These are phyloP conservation scores for Musa troglodytarum DNA, from an alignment of 176 grass and related monocot species.

Conservation along the genomic window DNA sequence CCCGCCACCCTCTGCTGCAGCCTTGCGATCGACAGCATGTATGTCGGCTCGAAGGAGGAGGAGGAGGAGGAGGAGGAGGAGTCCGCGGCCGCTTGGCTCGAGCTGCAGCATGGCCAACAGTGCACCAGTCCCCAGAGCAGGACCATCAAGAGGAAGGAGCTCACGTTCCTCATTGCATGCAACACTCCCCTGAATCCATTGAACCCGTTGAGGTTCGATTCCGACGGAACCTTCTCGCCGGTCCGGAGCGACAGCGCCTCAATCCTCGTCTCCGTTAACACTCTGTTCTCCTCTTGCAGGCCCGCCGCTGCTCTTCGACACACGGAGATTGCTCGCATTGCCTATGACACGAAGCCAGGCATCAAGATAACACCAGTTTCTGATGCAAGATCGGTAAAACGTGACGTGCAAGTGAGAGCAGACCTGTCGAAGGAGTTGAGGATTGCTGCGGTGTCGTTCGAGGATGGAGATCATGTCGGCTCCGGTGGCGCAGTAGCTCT, in stretches of 20 bases:
- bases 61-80: constrained; percentile 1
- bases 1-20: constrained; percentile 49
- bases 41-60: constrained; percentile 45
- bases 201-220: constrained; percentile 62
- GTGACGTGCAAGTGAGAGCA: neutral
- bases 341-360: constrained; percentile 19
- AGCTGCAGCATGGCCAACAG: constrained; percentile 28
- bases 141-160: constrained; percentile 58
- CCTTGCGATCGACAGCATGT: constrained; percentile 50
- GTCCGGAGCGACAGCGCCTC: constrained; percentile 47
- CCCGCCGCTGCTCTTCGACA: constrained; percentile 51
- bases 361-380: too few species aligned
- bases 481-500: constrained; percentile 42
- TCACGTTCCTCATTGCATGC: constrained; percentile 58
- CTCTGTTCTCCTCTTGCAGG: constrained; percentile 82
- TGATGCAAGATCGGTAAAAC: too few species aligned
- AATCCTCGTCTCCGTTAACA: constrained; percentile 45
- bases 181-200: constrained; percentile 83
- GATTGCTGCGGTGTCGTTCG: constrained; percentile 17
- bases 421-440: constrained; percentile 50
- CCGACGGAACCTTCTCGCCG: constrained; percentile 48
- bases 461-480: constrained; percentile 37
- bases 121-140: constrained; percentile 70
- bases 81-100: neutral
- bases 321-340: constrained; percentile 43